Evolutionary conservation across 179 eudicot genomes (phyloP).

Genomic region (Camellia oleifera): DNA sequence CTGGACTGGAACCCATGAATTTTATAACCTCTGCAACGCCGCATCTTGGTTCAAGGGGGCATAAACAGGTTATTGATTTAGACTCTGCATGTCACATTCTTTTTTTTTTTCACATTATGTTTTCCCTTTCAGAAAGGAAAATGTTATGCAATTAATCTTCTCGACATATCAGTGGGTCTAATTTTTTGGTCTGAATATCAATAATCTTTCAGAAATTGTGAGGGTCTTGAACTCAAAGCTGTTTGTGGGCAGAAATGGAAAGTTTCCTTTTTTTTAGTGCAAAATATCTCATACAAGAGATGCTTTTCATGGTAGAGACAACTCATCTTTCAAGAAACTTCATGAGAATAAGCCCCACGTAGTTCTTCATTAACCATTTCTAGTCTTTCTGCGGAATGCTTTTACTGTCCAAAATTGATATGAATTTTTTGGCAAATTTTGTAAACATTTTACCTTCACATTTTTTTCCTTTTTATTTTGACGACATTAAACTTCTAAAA

Average conservation of each 20-base stretch:
- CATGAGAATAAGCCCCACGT: not conserved
- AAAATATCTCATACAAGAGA: not conserved
- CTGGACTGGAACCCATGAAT: conserved; percentile 88
- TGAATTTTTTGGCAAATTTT: not conserved
- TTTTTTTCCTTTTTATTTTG: not conserved
- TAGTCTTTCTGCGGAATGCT: not conserved
- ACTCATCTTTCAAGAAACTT: not conserved
- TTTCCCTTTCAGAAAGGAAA: not conserved
- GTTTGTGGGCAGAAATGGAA: conserved; percentile 1
- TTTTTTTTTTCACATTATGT: not conserved
- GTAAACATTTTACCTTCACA: not conserved
- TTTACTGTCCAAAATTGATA: not conserved
- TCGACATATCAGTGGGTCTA: too few relatives aligned
- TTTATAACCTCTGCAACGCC: conserved; percentile 89
- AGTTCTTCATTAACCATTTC: not conserved
- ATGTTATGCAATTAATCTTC: too few relatives aligned
- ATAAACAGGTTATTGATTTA: conserved; percentile 63
- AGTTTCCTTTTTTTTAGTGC: not conserved
- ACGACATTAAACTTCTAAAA: not conserved
- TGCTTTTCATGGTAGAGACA: not conserved
- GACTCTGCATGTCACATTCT: not conserved
- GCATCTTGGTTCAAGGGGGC: conserved; percentile 91
- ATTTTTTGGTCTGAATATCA: too few relatives aligned
- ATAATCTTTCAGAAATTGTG: not conserved
- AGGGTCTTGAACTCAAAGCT: not conserved